Conservation (phyloP, 148 eudicot genomes). For the Suaeda aralocaspica region DNA sequence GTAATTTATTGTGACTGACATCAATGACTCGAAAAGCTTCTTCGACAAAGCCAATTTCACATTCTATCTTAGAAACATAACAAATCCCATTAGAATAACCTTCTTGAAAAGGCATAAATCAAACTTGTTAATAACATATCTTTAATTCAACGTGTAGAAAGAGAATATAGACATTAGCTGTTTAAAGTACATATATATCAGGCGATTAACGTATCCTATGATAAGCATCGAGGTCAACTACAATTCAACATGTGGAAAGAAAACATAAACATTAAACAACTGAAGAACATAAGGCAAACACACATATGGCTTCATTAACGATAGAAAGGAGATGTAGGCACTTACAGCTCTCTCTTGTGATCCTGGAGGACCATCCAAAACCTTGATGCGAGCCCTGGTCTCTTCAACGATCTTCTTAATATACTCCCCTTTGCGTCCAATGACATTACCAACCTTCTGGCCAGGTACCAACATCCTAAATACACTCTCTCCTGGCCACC, state of each 20-base stretch:
- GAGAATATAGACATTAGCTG: not conserved
- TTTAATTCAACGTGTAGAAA: not conserved
- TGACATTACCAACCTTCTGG: conserved; percentile 88
- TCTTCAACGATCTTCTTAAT: conserved; percentile 95
- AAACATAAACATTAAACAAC: too few relatives aligned
- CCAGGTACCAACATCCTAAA: conserved; percentile 85
- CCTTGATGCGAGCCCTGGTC: conserved; percentile 84
- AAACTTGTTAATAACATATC: not conserved
- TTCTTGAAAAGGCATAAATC: not conserved
- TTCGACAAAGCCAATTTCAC: not conserved
- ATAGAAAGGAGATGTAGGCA: conserved; percentile 10
- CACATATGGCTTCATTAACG: not conserved
- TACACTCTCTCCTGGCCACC: conserved; percentile 98
- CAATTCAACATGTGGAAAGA: too few relatives aligned
- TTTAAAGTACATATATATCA: not conserved
- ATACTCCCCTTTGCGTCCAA: conserved; percentile 95
- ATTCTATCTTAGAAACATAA: conserved; percentile 11
- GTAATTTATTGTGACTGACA: not conserved
- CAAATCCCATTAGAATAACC: not conserved
- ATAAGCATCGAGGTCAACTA: conserved; percentile 9
- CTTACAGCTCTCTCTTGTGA: conserved; percentile 91
- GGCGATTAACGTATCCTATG: not conserved
- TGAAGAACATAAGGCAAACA: too few relatives aligned
- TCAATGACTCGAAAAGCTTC: not conserved
- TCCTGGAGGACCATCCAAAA: conserved; percentile 96